phyloP scores from a whole-genome alignment of 495 filamentous ascomycete genomes.

The Penicillium diatomitis region DNA sequence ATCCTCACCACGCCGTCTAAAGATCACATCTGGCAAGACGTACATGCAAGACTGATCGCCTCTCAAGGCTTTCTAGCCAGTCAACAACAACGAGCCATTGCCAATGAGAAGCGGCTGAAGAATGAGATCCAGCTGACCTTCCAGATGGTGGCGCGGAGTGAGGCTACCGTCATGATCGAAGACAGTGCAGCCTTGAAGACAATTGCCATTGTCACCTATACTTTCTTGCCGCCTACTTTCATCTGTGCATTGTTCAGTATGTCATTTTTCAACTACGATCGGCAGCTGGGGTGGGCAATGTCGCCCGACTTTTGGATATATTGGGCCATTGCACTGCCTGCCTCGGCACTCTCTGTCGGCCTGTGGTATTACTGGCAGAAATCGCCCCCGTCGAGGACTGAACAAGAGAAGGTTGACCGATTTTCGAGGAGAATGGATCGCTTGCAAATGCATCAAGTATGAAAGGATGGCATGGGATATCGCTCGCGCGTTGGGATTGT shows the following conservation, averaged over 20 bases:
- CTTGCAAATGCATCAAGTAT: too few species aligned
- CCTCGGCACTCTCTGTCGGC: constrained; percentile 15
- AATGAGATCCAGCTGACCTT: constrained; percentile 39
- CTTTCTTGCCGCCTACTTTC: constrained; percentile 31
- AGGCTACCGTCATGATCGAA: constrained; percentile 20
- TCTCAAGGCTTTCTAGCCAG: constrained; percentile 20
- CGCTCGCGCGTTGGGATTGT: too few species aligned
- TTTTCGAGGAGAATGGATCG: too few species aligned
- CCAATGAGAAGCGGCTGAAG: constrained; percentile 29
- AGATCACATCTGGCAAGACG: not conserved
- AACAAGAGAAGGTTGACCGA: not conserved
- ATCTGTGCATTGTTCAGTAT: constrained; percentile 30
- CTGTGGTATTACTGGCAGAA: constrained; percentile 19
- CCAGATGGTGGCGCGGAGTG: constrained; percentile 28
- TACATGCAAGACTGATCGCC: constrained; percentile 3
- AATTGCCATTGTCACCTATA: constrained; percentile 25
- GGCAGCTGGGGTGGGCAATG: constrained; percentile 13
- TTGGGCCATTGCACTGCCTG: constrained; percentile 24
- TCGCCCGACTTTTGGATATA: constrained; percentile 30
- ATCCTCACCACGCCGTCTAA: too few species aligned
- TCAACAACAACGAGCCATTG: constrained; percentile 25
- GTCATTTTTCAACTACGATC: constrained; percentile 25
- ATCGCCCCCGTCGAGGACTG: not conserved
- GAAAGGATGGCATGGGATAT: too few species aligned
- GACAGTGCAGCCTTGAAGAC: constrained; percentile 32